Evolutionary conservation across 164 flowering plant species (phyloP), one percentile per base, ranked within the genome.

Genomic region (Vitis riparia): DNA sequence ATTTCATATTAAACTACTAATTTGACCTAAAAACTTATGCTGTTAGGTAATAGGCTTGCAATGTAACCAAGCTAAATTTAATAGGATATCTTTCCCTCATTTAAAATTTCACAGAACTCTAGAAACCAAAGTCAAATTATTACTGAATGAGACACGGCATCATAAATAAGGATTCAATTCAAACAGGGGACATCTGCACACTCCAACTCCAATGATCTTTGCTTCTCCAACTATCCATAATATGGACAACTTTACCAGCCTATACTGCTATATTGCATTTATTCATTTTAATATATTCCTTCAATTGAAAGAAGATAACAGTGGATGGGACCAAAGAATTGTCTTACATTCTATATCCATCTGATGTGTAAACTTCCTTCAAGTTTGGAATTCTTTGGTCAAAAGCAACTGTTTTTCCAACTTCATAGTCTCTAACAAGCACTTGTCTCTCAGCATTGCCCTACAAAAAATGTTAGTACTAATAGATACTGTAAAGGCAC

Each of bases 391-490:
- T 69, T 74, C 88, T 83, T 73, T 76, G 83, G 16, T 84, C 91
- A 85, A 93, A 96, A 55, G 91, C 91, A 82, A 93, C 91, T 13
- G 82, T 75, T 77, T 83, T 93, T 32, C 97, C 99, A 59, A 59
- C 75, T 15, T 85, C 89, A 81, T 96, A 96, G 76, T 91, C 87
- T 65, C 69, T 80, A 50, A 92, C 99, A 76, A 93, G 99, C 68
- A 96, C 98, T 86, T 88, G 98, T 69, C 97, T 82, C 82, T 95
- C 99, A 76, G 82, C 91, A 81, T 59, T 17, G 65, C 88, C 97
- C 98, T 96, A 7, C 13, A 23, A 51, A 63, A 56, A 47, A 68
- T 3, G 30, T 12, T 8, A 64, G 5, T 53, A 23, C 1, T 17
- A 52, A 27, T 13, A 65, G 11, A 3, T 51, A 8, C 19, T 44